These are phyloP conservation scores for Phytophthora tubulina DNA, from an alignment of 352 stramenopile genomes.

Conservation along the genomic window DNA sequence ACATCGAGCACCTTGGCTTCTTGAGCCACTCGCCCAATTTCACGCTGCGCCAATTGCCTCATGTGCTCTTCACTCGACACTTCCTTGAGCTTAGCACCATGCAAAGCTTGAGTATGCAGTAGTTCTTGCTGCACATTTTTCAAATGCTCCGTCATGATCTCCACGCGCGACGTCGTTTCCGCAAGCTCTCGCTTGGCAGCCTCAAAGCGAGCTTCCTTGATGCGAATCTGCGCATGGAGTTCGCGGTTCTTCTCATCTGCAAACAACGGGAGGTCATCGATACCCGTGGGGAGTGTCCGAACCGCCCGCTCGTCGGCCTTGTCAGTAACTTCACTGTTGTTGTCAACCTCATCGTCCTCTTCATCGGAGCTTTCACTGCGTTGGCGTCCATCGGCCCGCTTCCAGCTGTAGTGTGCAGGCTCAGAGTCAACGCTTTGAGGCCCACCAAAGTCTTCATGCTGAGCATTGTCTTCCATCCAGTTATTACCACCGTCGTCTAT, in stretches of 20 bases:
- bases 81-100: conserved; percentile 94
- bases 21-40: conserved; percentile 87
- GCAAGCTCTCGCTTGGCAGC: conserved; percentile 69
- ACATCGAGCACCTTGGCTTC: conserved; percentile 79
- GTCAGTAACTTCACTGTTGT: conserved; percentile 39
- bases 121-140: conserved; percentile 97
- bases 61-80: conserved; percentile 95
- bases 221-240: conserved; percentile 82
- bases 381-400: conserved; percentile 60
- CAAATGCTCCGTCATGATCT: conserved; percentile 96
- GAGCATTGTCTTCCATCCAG: conserved; percentile 17
- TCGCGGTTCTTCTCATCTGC: conserved; percentile 89
- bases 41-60: conserved; percentile 89
- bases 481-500: conserved; percentile 40
- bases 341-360: conserved; percentile 45
- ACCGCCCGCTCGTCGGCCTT: conserved; percentile 27
- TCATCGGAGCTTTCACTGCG: conserved; percentile 38
- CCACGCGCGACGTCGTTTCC: conserved; percentile 91
- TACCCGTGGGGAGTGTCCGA: conserved; percentile 71
- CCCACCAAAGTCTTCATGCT: conserved; percentile 28
- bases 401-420: conserved; percentile 66
- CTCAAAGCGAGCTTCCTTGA: conserved; percentile 79
- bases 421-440: conserved; percentile 35
- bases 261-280: conserved; percentile 91
- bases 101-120: conserved; percentile 93